phyloP scores from a whole-genome alignment of 768 basidiomycete species.

The Kwoniella heveanensis region DNA sequence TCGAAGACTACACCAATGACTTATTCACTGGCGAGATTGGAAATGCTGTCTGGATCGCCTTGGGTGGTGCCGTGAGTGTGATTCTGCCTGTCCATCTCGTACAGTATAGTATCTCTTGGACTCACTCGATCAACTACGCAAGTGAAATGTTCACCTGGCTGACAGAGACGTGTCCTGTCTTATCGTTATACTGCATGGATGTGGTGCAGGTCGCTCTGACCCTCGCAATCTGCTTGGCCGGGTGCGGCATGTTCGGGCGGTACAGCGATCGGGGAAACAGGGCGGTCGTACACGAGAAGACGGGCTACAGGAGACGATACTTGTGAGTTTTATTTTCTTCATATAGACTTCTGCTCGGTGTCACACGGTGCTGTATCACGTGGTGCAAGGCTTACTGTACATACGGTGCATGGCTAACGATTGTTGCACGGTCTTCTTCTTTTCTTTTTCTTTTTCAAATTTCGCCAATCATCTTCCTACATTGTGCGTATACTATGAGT shows the following conservation, averaged over 20 bases:
- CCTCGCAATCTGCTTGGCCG: conserved; percentile 37
- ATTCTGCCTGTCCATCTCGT: too few species aligned
- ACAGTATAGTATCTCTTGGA: too few species aligned
- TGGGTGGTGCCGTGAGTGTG: conserved; percentile 40
- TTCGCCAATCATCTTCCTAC: background rate
- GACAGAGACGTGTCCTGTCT: too few species aligned
- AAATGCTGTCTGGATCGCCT: conserved; percentile 43
- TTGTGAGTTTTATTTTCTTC: conserved; percentile 16
- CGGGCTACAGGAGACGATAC: conserved; percentile 13
- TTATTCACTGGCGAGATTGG: conserved; percentile 33
- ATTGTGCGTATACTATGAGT: background rate
- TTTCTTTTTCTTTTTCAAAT: background rate
- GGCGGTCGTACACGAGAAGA: background rate
- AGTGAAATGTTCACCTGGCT: too few species aligned
- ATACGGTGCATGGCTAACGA: too few species aligned
- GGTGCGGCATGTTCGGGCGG: conserved; percentile 47
- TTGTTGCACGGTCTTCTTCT: too few species aligned
- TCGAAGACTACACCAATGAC: conserved; percentile 31
- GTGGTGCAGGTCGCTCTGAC: conserved; percentile 32
- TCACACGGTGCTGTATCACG: background rate
- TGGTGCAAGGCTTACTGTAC: background rate
- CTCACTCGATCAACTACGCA: too few species aligned
- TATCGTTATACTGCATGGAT: background rate
- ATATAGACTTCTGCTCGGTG: background rate
- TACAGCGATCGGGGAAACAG: conserved; percentile 18